phyloP scores from a whole-genome alignment of 225 moss, liverwort and hornwort species.

The Neckera pumila region DNA sequence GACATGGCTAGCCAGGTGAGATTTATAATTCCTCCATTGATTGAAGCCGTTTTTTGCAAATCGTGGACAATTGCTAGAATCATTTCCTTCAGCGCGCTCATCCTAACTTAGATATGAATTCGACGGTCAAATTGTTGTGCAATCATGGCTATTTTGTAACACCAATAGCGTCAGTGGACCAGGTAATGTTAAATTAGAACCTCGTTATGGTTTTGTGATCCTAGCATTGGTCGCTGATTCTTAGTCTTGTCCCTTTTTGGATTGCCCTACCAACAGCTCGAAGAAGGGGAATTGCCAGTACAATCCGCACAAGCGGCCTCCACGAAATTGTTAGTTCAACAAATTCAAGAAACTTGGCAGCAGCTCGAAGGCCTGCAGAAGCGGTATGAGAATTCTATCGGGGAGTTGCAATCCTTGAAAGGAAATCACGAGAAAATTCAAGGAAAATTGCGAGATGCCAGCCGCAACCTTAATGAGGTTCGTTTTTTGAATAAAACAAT shows the following conservation, averaged over 20 bases:
- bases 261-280: neutral
- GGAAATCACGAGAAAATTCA: slow-evolving; percentile 29
- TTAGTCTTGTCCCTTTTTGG: neutral
- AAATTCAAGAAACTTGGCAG: slow-evolving; percentile 52
- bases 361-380: slow-evolving; percentile 37
- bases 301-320: slow-evolving; percentile 16
- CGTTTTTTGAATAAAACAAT: neutral
- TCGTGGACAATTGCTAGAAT: neutral
- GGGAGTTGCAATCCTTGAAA: slow-evolving; percentile 43
- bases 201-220: neutral
- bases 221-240: neutral
- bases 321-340: slow-evolving; percentile 24
- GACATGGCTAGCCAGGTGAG: slow-evolving; percentile 21
- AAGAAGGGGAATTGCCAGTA: slow-evolving; percentile 10
- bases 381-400: slow-evolving; percentile 27
- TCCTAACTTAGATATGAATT: neutral
- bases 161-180: neutral
- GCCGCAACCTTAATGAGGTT: slow-evolving; percentile 52
- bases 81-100: neutral
- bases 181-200: neutral
- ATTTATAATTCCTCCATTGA: neutral
- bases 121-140: neutral
- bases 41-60: neutral
- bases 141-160: neutral
- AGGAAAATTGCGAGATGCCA: slow-evolving; percentile 33